These are phyloP conservation scores for Colletotrichum sp. DNA, from an alignment of 2,329 filamentous ascomycete genomes.

Conservation along the genomic window DNA sequence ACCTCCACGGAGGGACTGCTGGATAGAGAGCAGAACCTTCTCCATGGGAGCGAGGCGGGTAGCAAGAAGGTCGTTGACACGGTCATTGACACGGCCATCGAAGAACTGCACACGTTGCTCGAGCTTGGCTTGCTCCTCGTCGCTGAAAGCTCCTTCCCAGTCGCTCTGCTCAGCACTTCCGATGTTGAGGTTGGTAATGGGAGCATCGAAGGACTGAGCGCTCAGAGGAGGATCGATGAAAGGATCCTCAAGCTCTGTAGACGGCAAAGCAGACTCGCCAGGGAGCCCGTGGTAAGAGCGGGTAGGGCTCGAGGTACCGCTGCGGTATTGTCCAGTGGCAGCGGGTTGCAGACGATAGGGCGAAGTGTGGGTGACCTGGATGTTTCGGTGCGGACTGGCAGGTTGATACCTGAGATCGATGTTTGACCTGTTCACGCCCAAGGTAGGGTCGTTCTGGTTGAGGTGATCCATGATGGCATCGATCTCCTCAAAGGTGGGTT, in stretches of 20 bases:
- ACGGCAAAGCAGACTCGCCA: constrained; percentile 53
- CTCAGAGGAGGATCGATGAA: constrained; percentile 59
- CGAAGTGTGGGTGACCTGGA: constrained; percentile 49
- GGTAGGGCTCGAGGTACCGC: constrained; percentile 77
- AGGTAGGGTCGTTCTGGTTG: constrained; percentile 73
- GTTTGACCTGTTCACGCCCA: constrained; percentile 71
- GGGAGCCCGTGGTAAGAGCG: constrained; percentile 55
- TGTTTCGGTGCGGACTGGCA: constrained; percentile 42
- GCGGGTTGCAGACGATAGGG: constrained; percentile 58
- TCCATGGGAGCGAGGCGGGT: constrained; percentile 82
- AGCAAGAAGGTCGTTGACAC: constrained; percentile 80
- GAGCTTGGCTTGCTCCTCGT: constrained; percentile 83
- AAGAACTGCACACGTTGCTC: constrained; percentile 86
- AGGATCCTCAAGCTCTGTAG: constrained; percentile 66
- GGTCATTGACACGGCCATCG: constrained; percentile 84
- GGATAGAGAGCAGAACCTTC: constrained; percentile 77
- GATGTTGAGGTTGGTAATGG: constrained; percentile 68
- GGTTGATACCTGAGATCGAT: constrained; percentile 48
- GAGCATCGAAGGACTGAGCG: constrained; percentile 56
- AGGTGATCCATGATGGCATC: constrained; percentile 92
- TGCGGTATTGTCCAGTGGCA: constrained; percentile 56
- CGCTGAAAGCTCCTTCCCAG: constrained; percentile 88
- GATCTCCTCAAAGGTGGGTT: constrained; percentile 79
- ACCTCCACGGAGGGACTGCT: constrained; percentile 68
- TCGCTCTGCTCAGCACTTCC: constrained; percentile 78